A percentile compares a stretch with the other conserved stretches of the same genome.
Conservation (phyloP, 345 rosid genomes). For the Aegle marmelos region DNA sequence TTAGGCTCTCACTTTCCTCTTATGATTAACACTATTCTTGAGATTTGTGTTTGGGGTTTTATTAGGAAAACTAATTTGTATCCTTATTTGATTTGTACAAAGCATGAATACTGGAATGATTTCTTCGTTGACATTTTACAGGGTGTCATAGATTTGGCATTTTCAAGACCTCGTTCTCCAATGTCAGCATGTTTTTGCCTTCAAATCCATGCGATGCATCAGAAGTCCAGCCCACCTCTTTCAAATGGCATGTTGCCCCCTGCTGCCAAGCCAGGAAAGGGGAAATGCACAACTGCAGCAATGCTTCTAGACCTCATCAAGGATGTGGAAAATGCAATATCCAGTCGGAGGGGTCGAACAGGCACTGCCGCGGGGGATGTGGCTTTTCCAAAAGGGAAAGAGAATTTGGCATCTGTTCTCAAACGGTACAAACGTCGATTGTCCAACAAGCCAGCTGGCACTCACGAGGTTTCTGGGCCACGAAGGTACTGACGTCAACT, state of each 20-base stretch:
- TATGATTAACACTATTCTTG: neutral
- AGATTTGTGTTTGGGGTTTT: neutral
- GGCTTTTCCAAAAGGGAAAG: slow-evolving; percentile 92
- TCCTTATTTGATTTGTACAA: neutral
- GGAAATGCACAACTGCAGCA: slow-evolving; percentile 72
- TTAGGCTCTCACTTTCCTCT: neutral
- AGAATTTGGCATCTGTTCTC: slow-evolving; percentile 92
- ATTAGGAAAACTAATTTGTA: neutral
- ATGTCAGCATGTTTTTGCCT: slow-evolving; percentile 87
- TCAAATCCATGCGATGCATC: slow-evolving; percentile 51
- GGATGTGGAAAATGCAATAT: slow-evolving; percentile 90
- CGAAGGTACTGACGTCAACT: slow-evolving; percentile 31
- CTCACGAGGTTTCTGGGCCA: slow-evolving; percentile 39
- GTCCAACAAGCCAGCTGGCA: slow-evolving; percentile 43
- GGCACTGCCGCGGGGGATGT: slow-evolving; percentile 99
- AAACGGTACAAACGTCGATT: slow-evolving; percentile 92
- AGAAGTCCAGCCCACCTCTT: slow-evolving; percentile 51
- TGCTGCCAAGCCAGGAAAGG: slow-evolving; percentile 64
- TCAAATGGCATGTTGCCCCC: slow-evolving; percentile 77
- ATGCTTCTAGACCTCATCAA: slow-evolving; percentile 72
- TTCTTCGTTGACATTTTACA: slow-evolving; percentile 24
- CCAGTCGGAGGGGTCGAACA: slow-evolving; percentile 80
- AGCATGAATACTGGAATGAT: neutral
- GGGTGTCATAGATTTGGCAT: slow-evolving; percentile 88
- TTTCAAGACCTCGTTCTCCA: slow-evolving; percentile 68